Evolutionary conservation across 1,139 yeast genomes (phyloP).

Genomic region (Taphrina deformans): DNA sequence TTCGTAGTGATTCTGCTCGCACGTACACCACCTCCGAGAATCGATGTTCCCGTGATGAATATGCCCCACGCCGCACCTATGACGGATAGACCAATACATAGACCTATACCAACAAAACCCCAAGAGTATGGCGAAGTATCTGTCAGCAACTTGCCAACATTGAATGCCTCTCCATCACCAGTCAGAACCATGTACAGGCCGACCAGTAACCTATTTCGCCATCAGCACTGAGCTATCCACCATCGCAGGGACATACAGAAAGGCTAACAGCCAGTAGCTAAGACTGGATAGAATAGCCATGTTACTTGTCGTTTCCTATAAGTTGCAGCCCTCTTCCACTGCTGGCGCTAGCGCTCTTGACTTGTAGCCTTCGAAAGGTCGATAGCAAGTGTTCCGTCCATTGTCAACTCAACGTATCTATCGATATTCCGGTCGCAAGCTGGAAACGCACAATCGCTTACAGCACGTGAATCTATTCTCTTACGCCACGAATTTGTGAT

Average conservation of each 20-base stretch:
- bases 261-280: slow-evolving; percentile 30
- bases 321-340: not conserved
- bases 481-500: not conserved
- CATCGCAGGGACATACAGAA: slow-evolving; percentile 3
- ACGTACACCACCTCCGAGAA: slow-evolving; percentile 96
- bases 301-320: not conserved
- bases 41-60: slow-evolving; percentile 90
- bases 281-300: slow-evolving; percentile 24
- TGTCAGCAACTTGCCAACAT: slow-evolving; percentile 71
- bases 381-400: not conserved
- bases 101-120: slow-evolving; percentile 90
- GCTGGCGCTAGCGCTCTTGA: not conserved
- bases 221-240: not conserved
- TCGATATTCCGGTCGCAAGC: not conserved
- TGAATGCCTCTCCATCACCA: slow-evolving; percentile 29
- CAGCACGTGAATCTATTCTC: not conserved
- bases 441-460: not conserved
- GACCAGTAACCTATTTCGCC: slow-evolving; percentile 13
- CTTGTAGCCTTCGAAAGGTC: not conserved
- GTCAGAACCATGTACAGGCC: slow-evolving; percentile 32
- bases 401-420: not conserved
- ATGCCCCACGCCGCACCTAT: slow-evolving; percentile 94
- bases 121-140: slow-evolving; percentile 94
- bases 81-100: slow-evolving; percentile 90
- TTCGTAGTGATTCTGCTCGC: slow-evolving; percentile 97